Base-by-base conservation (phyloP, 805 yeast species). In the Ogataea populi-albae region DNA sequence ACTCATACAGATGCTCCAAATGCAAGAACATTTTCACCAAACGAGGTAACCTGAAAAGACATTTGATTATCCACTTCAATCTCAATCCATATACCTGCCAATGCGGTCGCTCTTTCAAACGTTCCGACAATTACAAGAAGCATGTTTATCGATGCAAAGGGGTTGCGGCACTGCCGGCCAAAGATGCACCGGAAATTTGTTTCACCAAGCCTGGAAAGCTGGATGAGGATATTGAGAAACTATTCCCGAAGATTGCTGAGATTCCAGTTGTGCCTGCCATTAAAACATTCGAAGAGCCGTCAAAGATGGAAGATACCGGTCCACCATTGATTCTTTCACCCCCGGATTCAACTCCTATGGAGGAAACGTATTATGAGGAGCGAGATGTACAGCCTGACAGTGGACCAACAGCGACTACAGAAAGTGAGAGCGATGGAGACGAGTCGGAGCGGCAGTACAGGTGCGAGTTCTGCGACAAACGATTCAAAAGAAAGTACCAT, bases 91-190 rank as follows among this genome's bases (percentile, higher is more conserved):
- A 45, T 27, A 30, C 37, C n/a, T 52, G 57, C 28, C 47, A 37
- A 3, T 52, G 57, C 33, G 57, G 55, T 6, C 46, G 43, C 25
- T 43, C 47, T 2, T 52, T 52, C 40, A 48, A 47, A 31, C 37
- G 57, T 30, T 50, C 55, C 1, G 57, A 52, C 29, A 52, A 52
- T 23, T 52, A 30, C 32, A 51, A 49, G 30, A 50, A 46, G 14
- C 57, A 52, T 37, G 36, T 38, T 5, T 30, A 32, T 6, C 38
- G 46, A 11, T 52, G 57, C 35, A 52, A 45, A 21, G 32, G 16
- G 8, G 23, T 44, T 27, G 11, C 8, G 14, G 21, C n/a, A 8
- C 11, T n/a, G 15, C 9, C 28, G 7, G 11, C 28, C 8, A 25
- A 8, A 8, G 28, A 9, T 12, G 7, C 14, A 7, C 15, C 28